A percentile compares a stretch with the other conserved stretches of the same genome.
Evolutionary conservation across 2,329 filamentous ascomycete species (phyloP).

Genomic region (Cercospora citrullina): DNA sequence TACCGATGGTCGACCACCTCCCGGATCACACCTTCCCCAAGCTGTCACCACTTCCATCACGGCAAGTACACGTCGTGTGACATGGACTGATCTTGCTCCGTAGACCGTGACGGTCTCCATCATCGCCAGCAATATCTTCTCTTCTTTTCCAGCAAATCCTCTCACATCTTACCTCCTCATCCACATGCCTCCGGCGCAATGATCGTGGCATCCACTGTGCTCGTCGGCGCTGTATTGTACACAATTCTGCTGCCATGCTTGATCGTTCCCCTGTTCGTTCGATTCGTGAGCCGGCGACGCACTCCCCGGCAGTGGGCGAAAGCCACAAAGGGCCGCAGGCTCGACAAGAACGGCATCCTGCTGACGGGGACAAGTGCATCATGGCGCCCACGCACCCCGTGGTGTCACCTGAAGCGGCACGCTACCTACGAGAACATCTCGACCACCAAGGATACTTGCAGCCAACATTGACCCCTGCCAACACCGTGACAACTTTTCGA

Average conservation of each 20-base stretch:
- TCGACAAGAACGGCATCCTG: constrained; percentile 7
- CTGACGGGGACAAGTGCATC: constrained; percentile 12
- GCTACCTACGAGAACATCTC: neutral
- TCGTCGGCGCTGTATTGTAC: neutral
- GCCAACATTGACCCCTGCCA: constrained; percentile 1
- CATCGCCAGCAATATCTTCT: neutral
- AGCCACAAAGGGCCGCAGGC: neutral
- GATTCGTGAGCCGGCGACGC: constrained; percentile 1
- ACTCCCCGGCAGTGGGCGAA: neutral
- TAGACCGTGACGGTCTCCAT: neutral
- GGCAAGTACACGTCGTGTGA: neutral
- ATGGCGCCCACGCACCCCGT: constrained; percentile 11
- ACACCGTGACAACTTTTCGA: neutral
- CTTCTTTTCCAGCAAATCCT: neutral
- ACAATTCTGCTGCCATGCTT: neutral
- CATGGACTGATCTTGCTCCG: neutral
- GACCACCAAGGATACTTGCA: neutral
- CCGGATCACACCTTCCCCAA: neutral
- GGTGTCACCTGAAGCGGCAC: neutral
- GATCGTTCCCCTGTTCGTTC: neutral
- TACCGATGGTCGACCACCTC: neutral
- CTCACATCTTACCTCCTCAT: neutral
- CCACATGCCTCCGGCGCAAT: neutral
- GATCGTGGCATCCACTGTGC: neutral
- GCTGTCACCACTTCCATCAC: neutral